Percentiles rank a stretch among this genome's conserved stretches.
Evolutionary conservation across 179 eudicot species (phyloP).

Genomic region (Patellifolia procumbens): DNA sequence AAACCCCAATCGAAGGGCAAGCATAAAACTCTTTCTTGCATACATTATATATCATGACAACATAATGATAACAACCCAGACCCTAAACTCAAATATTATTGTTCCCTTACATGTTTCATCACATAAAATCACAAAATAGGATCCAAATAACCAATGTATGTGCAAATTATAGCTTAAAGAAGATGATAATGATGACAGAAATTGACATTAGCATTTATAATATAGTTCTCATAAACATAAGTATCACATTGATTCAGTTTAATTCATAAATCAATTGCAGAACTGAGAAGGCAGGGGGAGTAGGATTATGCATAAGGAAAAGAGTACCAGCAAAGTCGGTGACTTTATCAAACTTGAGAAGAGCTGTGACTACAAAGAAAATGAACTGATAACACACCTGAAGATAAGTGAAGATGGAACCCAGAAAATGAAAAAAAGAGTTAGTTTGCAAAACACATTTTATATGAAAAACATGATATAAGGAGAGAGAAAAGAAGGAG

Average conservation of each 20-base stretch:
- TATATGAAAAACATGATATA: background rate
- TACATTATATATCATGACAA: too few relatives aligned
- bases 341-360: constrained; percentile 84
- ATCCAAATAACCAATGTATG: background rate
- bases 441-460: background rate
- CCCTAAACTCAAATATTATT: background rate
- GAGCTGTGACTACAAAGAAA: constrained; percentile 82
- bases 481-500: background rate
- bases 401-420: constrained; percentile 20
- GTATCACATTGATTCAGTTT: background rate
- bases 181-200: background rate
- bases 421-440: background rate
- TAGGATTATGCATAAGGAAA: too few relatives aligned
- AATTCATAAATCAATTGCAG: background rate
- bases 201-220: background rate
- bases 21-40: background rate
- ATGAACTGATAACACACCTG: constrained; percentile 75
- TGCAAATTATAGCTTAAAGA: background rate
- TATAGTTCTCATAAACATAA: background rate
- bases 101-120: background rate
- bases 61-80: too few relatives aligned
- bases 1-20: background rate
- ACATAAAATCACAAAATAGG: background rate
- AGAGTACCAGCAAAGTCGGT: constrained; percentile 88
- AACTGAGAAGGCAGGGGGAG: too few relatives aligned